Percentiles rank a stretch among this genome's conserved stretches.
Evolutionary conservation across 768 basidiomycete genomes (phyloP).

Genomic region (Terana coerulea): DNA sequence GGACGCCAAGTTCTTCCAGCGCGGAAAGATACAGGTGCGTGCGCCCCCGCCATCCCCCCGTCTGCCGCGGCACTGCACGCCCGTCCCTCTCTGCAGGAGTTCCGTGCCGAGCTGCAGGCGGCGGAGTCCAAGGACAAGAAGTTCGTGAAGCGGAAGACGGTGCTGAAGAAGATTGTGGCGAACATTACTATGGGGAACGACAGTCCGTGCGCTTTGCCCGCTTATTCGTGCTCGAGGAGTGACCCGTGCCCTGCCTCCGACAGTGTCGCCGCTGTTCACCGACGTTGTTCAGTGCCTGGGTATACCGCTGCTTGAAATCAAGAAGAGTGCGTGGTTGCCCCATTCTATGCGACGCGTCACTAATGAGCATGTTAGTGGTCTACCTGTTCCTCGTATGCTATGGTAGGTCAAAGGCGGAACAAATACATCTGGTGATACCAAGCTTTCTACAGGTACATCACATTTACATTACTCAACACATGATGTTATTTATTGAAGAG

Average conservation of each 20-base stretch:
- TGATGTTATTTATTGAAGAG: slow-evolving; percentile 6
- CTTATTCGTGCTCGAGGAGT: slow-evolving; percentile 5
- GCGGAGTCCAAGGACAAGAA: slow-evolving; percentile 97
- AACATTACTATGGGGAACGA: slow-evolving; percentile 99
- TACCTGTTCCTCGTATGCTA: slow-evolving; percentile 98
- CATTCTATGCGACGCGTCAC: background rate
- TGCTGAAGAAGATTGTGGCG: slow-evolving; percentile 95
- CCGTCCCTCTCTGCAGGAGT: slow-evolving; percentile 51
- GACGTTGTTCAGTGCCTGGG: slow-evolving; percentile 94
- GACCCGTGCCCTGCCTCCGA: slow-evolving; percentile 9
- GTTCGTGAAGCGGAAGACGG: slow-evolving; percentile 87
- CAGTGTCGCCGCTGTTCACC: slow-evolving; percentile 93
- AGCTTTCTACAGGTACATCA: slow-evolving; percentile 77
- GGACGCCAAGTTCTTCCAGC: slow-evolving; percentile 89
- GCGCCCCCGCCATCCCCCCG: background rate
- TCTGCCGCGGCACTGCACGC: slow-evolving; percentile 6
- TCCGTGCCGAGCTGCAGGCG: slow-evolving; percentile 86
- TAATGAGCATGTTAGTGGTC: slow-evolving; percentile 62
- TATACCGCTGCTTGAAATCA: slow-evolving; percentile 95
- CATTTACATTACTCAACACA: slow-evolving; percentile 9
- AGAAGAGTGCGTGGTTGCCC: slow-evolving; percentile 77
- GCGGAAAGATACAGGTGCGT: slow-evolving; percentile 85
- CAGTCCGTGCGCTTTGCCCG: slow-evolving; percentile 55
- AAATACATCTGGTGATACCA: slow-evolving; percentile 87
- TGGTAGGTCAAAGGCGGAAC: slow-evolving; percentile 89